phyloP scores from a whole-genome alignment of 2,329 filamentous ascomycete genomes.

The Sporothrix inflata region DNA sequence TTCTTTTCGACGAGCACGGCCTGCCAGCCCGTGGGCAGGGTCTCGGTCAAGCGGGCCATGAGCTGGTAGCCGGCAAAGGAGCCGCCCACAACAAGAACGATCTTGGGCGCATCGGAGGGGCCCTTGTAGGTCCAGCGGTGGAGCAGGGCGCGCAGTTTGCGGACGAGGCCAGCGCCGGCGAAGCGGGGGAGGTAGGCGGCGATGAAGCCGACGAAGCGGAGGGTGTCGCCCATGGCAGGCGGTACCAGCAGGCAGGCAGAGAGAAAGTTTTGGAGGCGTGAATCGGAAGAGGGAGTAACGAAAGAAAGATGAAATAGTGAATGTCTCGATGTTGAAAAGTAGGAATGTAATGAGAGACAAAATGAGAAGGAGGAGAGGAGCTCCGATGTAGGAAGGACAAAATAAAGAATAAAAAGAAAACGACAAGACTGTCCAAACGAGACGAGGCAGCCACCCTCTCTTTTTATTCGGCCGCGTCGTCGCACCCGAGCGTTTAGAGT shows the following conservation, averaged over 20 bases:
- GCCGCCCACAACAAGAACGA: slow-evolving; percentile 60
- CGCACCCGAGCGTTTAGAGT: background rate
- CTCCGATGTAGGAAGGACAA: background rate
- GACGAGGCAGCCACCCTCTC: background rate
- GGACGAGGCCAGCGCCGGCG: slow-evolving; percentile 8
- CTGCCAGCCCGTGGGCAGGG: slow-evolving; percentile 54
- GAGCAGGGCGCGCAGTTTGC: slow-evolving; percentile 18
- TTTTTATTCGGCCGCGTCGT: background rate
- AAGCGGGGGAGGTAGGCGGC: slow-evolving; percentile 4
- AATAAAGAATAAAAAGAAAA: background rate
- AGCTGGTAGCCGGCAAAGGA: slow-evolving; percentile 60
- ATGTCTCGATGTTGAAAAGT: background rate
- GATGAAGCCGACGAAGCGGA: slow-evolving; percentile 25
- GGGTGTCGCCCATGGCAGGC: slow-evolving; percentile 24
- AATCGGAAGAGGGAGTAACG: background rate
- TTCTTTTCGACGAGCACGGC: slow-evolving; percentile 63
- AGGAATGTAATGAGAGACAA: background rate
- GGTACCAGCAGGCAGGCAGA: background rate
- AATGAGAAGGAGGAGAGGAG: background rate
- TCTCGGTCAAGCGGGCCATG: slow-evolving; percentile 51
- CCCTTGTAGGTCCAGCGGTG: slow-evolving; percentile 31
- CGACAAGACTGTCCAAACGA: background rate
- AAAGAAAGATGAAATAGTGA: background rate
- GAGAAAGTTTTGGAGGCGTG: background rate
- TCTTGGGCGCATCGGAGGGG: slow-evolving; percentile 39